Base-by-base conservation (phyloP, 805 yeast species). In the Sugiyamaella marilandica region DNA sequence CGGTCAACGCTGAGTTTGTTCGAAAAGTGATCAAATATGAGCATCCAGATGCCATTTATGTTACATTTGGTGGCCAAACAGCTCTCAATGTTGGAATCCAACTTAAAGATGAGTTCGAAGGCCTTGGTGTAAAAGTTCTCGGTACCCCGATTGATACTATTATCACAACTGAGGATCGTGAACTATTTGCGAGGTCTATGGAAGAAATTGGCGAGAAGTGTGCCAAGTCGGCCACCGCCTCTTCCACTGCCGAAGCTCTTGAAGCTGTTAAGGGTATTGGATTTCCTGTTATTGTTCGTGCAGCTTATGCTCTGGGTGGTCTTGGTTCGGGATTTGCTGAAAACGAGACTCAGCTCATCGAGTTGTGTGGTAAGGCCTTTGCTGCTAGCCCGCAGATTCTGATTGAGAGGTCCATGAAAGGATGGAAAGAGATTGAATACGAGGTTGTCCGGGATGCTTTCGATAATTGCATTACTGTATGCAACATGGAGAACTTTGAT, bases 401-500 rank as follows among this genome's bases (percentile, higher is more conserved):
- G 59, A 94, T 92, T 58, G 99, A 92, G 77, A 83, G 84, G 69
- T 89, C 97, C 45, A 87, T 92, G 96, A 94, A 94, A 76, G 99
- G 99, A 59, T 92, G 99, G 99, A 92, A 92, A 72, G 99, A 92
- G 75, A 87, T 92, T 64, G 99, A 92, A 75, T 92, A 92, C 72
- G 99, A 92, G 74, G 99, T 92, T 71, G 99, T 92, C 51, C 89
- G 99, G 72, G 99, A 92, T 74, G 91, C 95, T 49, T 85, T 83
- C 64, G 97, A 89, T 72, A 92, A 92, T 81, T 92, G 99, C 83
- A 89, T 92, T 65, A 92, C 99, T 47, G 99, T 92, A 58, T 92
- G 99, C 81, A 92, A 92, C 76, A 92, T 92, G 99, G 99, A 92
- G 75, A 92, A 92, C 74, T 92, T 92, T 62, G 99, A 92, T 74